Percentiles rank a stretch among this genome's conserved stretches.
Conservation (phyloP, 2,329 filamentous ascomycete genomes). For the Tolypocladium tundrense region DNA sequence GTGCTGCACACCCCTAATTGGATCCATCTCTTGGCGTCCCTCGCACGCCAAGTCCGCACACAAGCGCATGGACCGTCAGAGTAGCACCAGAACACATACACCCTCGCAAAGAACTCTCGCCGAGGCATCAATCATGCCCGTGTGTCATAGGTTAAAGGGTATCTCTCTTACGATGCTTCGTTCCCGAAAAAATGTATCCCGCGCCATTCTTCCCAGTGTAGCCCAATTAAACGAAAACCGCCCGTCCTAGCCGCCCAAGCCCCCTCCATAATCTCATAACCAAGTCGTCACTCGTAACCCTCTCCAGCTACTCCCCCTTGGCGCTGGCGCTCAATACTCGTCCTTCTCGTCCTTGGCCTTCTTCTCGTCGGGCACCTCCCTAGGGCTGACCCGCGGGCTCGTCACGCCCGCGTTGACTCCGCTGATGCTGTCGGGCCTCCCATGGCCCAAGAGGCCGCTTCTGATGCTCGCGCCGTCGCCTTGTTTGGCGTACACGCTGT, state of each 20-base stretch:
- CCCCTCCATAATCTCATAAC: background rate
- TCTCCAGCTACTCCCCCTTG: background rate
- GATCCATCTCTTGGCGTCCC: too few relatives aligned
- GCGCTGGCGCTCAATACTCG: background rate
- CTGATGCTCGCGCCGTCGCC: constrained; percentile 68
- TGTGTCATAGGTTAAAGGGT: background rate
- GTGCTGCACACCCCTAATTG: too few relatives aligned
- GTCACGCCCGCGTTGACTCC: constrained; percentile 58
- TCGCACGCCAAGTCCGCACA: too few relatives aligned
- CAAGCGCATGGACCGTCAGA: background rate
- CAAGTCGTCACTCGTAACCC: background rate
- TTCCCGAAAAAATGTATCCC: background rate
- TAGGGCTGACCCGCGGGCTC: constrained; percentile 52
- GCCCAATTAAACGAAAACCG: background rate
- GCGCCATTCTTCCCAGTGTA: background rate
- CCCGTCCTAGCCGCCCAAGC: background rate
- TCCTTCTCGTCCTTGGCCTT: constrained; percentile 20
- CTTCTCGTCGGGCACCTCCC: constrained; percentile 30
- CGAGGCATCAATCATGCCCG: background rate
- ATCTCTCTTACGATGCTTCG: background rate
- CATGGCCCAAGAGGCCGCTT: constrained; percentile 68
- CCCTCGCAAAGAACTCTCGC: background rate
- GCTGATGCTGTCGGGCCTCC: constrained; percentile 69
- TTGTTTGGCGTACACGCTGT: constrained; percentile 64
- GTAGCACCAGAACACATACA: background rate